These are phyloP conservation scores for Cystobasidium pallidum DNA, from an alignment of 1,284 basidiomycete genomes.

Conservation along the genomic window DNA sequence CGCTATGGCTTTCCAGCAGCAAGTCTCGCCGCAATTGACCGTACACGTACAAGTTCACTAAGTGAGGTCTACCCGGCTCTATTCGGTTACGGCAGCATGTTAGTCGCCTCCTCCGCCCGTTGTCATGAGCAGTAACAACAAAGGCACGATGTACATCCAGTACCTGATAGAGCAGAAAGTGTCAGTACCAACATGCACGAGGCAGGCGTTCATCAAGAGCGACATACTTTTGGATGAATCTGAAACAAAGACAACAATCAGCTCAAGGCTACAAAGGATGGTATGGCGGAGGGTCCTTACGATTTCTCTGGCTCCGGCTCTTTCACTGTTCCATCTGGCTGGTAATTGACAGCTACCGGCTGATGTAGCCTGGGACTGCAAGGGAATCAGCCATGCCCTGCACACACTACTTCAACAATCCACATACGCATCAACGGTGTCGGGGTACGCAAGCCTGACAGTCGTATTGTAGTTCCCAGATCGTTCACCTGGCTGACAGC, in stretches of 20 bases:
- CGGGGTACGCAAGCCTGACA: slow-evolving; percentile 16
- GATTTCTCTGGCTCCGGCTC: slow-evolving; percentile 39
- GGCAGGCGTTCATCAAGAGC: not conserved
- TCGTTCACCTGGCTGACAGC: slow-evolving; percentile 31
- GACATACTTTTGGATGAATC: slow-evolving; percentile 39
- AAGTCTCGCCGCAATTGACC: not conserved
- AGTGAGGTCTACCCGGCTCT: not conserved
- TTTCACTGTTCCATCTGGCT: slow-evolving; percentile 36
- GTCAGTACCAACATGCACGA: slow-evolving; percentile 6
- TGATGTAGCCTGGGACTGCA: slow-evolving; percentile 20
- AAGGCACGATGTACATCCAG: slow-evolving; percentile 37
- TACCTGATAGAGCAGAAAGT: slow-evolving; percentile 9
- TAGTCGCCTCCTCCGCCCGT: slow-evolving; percentile 26
- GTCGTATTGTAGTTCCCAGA: slow-evolving; percentile 33
- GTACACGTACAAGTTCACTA: no score
- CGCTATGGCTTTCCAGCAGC: not conserved
- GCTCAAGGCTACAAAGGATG: not conserved
- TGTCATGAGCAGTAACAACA: slow-evolving; percentile 35
- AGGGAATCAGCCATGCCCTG: not conserved
- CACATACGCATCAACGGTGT: slow-evolving; percentile 29
- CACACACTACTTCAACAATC: not conserved
- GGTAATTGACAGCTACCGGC: slow-evolving; percentile 31
- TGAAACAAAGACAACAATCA: not conserved
- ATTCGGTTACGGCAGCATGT: not conserved
- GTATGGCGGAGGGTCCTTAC: not conserved